Base-by-base conservation (phyloP, 2,329 filamentous ascomycete species). In the Claviceps maximensis region DNA sequence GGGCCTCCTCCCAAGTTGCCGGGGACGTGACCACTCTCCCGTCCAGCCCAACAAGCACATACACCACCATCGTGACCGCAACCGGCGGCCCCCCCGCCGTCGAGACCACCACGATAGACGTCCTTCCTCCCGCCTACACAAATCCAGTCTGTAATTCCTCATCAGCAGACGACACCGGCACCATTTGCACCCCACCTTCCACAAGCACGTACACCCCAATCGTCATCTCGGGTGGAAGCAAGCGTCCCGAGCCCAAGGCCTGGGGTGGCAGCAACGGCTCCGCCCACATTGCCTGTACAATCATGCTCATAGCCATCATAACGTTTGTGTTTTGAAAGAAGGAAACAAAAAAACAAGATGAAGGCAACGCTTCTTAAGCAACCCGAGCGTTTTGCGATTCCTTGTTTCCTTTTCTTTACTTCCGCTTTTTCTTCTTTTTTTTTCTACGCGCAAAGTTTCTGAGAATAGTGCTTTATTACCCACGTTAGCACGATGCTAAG, bases 221-320 rank as follows among this genome's bases (percentile, higher is more conserved):
- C 51, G 56, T 66, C 48, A 58, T 64, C 48, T 70, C 68, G 27
- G 63, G 60, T 29, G 65, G 61, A 3, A 61, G 57, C 53, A 69
- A 67, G 61, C 63, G 63, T 54, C 61, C 63, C 2, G 61, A 65
- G 53, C 65, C 62, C 36, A 58, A 59, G 42, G 62, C 61, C 33
- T 64, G 62, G 53, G 62, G 61, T 5, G 57, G 57, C 25, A 58
- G 58, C 53, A 67, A 61, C 50, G 61, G 62, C 54, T 61, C 60
- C 21, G 62, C 65, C 55, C 64, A 65, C 52, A 59, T 70, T 27
- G 62, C 64, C 42, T 68, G 65, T 55, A 58, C 63, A 40, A 58
- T 71, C 57, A 65, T 73, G 65, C 58, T 71, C 51, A 54, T 69
- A 40, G 65, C 65, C 13, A 59, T 59, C 47, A 56, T 68, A 49